A percentile compares a stretch with the other conserved stretches of the same genome.
These are phyloP conservation scores for Luzula sylvatica DNA, from an alignment of 176 grass and related monocot species.

Conservation along the genomic window DNA sequence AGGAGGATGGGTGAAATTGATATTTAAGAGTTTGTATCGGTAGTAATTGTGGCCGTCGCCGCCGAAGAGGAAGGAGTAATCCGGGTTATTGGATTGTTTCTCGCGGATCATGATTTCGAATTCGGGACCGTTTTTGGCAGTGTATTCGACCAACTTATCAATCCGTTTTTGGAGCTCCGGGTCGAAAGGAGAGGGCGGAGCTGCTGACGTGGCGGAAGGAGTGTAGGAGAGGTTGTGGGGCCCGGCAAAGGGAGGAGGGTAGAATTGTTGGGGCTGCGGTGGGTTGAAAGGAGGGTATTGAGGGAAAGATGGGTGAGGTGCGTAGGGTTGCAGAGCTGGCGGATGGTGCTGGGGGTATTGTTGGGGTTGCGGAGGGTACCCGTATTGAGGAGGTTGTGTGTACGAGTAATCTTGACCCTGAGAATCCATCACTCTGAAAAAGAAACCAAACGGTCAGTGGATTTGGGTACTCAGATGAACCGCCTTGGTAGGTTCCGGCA, in stretches of 20 bases:
- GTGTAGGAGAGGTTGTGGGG: conserved; percentile 39
- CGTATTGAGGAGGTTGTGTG: conserved; percentile 64
- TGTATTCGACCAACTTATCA: conserved; percentile 94
- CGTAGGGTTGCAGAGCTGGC: conserved; percentile 26
- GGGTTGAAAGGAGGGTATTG: conserved; percentile 50
- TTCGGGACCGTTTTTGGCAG: conserved; percentile 77
- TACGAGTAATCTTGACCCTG: conserved; percentile 80
- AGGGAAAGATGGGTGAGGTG: not conserved
- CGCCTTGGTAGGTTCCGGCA: too few species aligned
- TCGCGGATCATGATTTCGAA: conserved; percentile 93
- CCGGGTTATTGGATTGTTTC: conserved; percentile 91
- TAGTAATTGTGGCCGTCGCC: conserved; percentile 93
- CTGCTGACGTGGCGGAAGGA: conserved; percentile 31
- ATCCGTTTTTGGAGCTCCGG: conserved; percentile 93
- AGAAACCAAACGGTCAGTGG: too few species aligned
- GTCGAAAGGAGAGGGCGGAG: conserved; percentile 48
- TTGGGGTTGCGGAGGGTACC: conserved; percentile 62
- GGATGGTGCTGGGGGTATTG: conserved; percentile 60
- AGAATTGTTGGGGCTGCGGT: conserved; percentile 38
- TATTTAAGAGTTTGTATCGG: conserved; percentile 67
- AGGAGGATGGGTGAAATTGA: conserved; percentile 21
- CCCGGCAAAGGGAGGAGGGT: conserved; percentile 23
- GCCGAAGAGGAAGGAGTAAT: conserved; percentile 95
- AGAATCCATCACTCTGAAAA: conserved; percentile 42
- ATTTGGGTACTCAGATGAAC: too few species aligned